A percentile compares a stretch with the other conserved stretches of the same genome.
Evolutionary conservation across 257 asterid species (phyloP).

Genomic region (Jacaranda copaia): DNA sequence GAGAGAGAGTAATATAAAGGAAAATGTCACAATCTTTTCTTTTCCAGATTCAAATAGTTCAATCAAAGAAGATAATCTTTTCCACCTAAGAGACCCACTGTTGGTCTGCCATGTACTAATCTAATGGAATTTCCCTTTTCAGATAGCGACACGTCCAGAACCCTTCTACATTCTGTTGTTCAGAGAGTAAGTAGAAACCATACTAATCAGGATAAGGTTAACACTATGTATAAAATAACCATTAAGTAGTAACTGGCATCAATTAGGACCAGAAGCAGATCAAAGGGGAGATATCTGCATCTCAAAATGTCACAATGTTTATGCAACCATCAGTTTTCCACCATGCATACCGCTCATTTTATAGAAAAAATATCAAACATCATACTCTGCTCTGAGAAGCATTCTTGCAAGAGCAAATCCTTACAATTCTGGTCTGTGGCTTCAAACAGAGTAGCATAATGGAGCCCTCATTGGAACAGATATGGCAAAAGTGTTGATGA

Average conservation of each 20-base stretch:
- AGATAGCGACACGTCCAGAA: neutral
- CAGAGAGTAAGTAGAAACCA: neutral
- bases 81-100: conserved; percentile 5
- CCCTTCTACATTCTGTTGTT: neutral
- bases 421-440: neutral
- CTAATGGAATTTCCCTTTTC: neutral
- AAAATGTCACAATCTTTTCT: neutral
- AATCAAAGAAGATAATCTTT: neutral
- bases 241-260: conserved; percentile 20
- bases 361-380: neutral
- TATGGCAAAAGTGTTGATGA: neutral
- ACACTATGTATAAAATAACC: neutral
- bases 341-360: neutral
- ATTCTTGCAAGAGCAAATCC: neutral
- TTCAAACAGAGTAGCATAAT: neutral
- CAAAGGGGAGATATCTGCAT: neutral
- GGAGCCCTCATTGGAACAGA: neutral
- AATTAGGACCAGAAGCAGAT: conserved; percentile 10
- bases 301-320: conserved; percentile 4
- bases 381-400: neutral
- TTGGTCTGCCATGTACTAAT: conserved; percentile 8
- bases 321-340: conserved; percentile 1
- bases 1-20: neutral
- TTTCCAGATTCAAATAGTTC: conserved; percentile 28
- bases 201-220: neutral